phyloP scores from a whole-genome alignment of 176 grass and related monocot species.

The Oryza longistaminata region DNA sequence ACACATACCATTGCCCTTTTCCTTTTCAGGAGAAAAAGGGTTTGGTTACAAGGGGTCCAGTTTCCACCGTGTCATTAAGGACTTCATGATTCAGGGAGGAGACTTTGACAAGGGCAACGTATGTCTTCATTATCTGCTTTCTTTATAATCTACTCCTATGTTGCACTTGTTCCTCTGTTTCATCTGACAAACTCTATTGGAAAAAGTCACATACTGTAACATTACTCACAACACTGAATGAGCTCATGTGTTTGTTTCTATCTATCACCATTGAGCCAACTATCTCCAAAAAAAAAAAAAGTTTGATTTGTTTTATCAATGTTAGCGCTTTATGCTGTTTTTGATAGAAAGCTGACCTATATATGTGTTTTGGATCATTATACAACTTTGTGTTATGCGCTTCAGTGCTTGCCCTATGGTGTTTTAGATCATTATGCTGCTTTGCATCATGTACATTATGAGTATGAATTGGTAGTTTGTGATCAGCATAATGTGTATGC shows the following conservation, averaged over 20 bases:
- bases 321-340: slow-evolving; percentile 29
- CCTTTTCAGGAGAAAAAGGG: slow-evolving; percentile 75
- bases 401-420: neutral
- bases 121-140: slow-evolving; percentile 31
- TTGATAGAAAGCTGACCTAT: neutral
- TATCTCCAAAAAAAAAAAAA: neutral
- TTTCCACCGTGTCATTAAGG: slow-evolving; percentile 89
- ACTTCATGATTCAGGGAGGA: slow-evolving; percentile 99
- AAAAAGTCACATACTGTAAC: neutral
- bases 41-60: slow-evolving; percentile 88
- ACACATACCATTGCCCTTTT: neutral
- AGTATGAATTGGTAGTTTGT: neutral
- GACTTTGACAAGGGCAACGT: slow-evolving; percentile 97
- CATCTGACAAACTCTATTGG: neutral
- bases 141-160: neutral
- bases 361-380: neutral
- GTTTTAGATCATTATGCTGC: neutral
- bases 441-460: neutral
- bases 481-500: neutral
- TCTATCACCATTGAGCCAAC: neutral
- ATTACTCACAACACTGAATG: neutral
- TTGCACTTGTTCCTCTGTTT: neutral
- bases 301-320: slow-evolving; percentile 7
- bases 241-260: neutral
- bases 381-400: neutral